These are phyloP conservation scores for Wickerhamomyces chaumierensis DNA, from an alignment of 805 yeast genomes.

Conservation along the genomic window DNA sequence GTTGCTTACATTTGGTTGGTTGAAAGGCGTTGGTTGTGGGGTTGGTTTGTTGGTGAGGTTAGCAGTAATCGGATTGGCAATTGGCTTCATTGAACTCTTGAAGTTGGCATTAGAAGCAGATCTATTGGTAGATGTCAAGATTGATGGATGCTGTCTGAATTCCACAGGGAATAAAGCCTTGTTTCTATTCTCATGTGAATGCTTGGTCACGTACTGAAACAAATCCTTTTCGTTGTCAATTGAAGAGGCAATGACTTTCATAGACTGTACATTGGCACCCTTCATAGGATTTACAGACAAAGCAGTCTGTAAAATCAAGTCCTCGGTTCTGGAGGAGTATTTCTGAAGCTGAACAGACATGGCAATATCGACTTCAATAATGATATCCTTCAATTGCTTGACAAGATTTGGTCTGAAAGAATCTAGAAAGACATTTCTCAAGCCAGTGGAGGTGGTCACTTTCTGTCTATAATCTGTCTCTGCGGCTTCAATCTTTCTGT, in stretches of 20 bases:
- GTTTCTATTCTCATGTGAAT: constrained; percentile 21
- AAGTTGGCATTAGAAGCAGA: not conserved
- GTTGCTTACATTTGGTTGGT: not conserved
- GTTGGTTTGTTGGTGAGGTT: constrained; percentile 4
- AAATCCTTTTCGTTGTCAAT: constrained; percentile 80
- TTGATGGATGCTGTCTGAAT: constrained; percentile 60
- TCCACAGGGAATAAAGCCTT: constrained; percentile 52
- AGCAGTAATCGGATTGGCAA: constrained; percentile 1
- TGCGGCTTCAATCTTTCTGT: constrained; percentile 68
- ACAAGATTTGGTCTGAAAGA: constrained; percentile 71
- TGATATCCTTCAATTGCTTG: constrained; percentile 59
- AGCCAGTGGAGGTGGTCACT: constrained; percentile 60
- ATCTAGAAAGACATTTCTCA: constrained; percentile 62
- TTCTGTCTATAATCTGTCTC: constrained; percentile 78
- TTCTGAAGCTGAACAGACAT: constrained; percentile 80
- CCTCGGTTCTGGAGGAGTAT: constrained; percentile 81
- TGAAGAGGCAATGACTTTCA: constrained; percentile 65
- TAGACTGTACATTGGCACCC: constrained; percentile 42
- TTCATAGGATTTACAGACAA: constrained; percentile 68
- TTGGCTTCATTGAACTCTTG: constrained; percentile 5
- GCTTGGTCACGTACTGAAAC: constrained; percentile 51
- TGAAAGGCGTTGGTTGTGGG: constrained; percentile 1
- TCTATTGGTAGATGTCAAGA: constrained; percentile 20
- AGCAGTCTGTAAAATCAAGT: constrained; percentile 73
- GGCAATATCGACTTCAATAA: constrained; percentile 84